Evolutionary conservation across 176 grass and related monocot species (phyloP).

Genomic region (Lolium rigidum): DNA sequence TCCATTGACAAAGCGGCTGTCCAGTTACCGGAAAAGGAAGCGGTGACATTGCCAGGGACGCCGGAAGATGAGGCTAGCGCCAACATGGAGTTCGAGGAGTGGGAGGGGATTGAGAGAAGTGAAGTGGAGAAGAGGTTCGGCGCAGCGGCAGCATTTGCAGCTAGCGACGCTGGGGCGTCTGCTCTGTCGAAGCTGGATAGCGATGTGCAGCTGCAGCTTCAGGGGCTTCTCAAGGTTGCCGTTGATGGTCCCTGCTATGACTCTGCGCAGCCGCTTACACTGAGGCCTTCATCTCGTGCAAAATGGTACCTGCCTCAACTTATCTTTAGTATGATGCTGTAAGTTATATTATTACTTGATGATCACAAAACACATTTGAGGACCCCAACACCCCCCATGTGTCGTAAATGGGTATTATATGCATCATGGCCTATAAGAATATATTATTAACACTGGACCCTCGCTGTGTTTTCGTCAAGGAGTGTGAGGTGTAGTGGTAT

Average conservation of each 20-base stretch:
- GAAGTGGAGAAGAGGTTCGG: constrained; percentile 80
- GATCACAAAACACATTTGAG: neutral
- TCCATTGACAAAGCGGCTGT: constrained; percentile 16
- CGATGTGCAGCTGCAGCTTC: constrained; percentile 70
- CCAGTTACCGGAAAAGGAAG: constrained; percentile 39
- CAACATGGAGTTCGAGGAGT: constrained; percentile 81
- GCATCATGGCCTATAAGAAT: neutral
- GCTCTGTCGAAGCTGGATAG: constrained; percentile 65
- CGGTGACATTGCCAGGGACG: constrained; percentile 38
- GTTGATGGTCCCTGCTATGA: constrained; percentile 93
- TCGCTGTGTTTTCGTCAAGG: constrained; percentile 24
- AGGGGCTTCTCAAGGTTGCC: constrained; percentile 86
- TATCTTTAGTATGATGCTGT: constrained; percentile 11
- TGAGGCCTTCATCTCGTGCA: constrained; percentile 81
- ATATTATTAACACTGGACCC: neutral
- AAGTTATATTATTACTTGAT: neutral
- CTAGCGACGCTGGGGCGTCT: constrained; percentile 51
- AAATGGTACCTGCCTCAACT: constrained; percentile 77
- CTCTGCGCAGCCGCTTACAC: constrained; percentile 62
- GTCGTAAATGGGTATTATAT: neutral
- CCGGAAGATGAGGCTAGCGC: constrained; percentile 25
- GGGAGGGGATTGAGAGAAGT: constrained; percentile 96
- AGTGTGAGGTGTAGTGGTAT: constrained; percentile 21
- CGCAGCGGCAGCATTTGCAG: constrained; percentile 59
- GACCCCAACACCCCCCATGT: neutral